Evolutionary conservation across 768 basidiomycete genomes (phyloP).

Genomic region (Gelatoporia subvermispora): DNA sequence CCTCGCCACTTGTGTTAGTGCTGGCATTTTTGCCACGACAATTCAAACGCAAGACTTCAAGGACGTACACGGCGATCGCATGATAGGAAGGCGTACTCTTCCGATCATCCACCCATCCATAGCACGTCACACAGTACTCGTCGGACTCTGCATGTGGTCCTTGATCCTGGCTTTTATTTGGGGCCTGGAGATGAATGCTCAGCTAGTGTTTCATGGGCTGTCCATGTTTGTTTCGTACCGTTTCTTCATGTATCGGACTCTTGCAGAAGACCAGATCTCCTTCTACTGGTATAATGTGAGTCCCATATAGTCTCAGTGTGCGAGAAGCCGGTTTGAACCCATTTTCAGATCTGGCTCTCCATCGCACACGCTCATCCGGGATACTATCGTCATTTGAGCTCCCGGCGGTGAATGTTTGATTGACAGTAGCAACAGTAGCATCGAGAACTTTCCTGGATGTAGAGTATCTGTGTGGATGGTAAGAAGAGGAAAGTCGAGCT

Average conservation of each 20-base stretch:
- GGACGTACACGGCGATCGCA: slow-evolving; percentile 10
- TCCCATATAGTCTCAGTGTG: neutral
- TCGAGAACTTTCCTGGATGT: too few relatives aligned
- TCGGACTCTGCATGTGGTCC: slow-evolving; percentile 21
- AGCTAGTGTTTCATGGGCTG: slow-evolving; percentile 9
- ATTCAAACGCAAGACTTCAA: slow-evolving; percentile 26
- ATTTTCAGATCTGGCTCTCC: neutral
- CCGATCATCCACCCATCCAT: slow-evolving; percentile 11
- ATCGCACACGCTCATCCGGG: neutral
- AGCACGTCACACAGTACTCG: slow-evolving; percentile 16
- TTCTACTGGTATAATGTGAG: slow-evolving; percentile 28
- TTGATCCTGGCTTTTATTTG: slow-evolving; percentile 14
- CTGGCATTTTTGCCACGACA: slow-evolving; percentile 29
- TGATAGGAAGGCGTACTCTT: slow-evolving; percentile 8
- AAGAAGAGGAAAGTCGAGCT: too few relatives aligned
- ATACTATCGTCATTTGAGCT: neutral
- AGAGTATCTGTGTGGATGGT: too few relatives aligned
- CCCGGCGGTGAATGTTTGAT: too few relatives aligned
- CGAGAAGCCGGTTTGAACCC: too few relatives aligned
- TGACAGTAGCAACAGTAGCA: too few relatives aligned
- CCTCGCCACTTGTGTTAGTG: slow-evolving; percentile 20
- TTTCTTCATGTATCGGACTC: slow-evolving; percentile 10
- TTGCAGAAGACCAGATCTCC: slow-evolving; percentile 19
- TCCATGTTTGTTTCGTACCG: slow-evolving; percentile 16
- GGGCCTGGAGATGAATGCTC: slow-evolving; percentile 9